Base-by-base conservation (phyloP, 208 protist genomes). In the Leishmania martiniquensis region DNA sequence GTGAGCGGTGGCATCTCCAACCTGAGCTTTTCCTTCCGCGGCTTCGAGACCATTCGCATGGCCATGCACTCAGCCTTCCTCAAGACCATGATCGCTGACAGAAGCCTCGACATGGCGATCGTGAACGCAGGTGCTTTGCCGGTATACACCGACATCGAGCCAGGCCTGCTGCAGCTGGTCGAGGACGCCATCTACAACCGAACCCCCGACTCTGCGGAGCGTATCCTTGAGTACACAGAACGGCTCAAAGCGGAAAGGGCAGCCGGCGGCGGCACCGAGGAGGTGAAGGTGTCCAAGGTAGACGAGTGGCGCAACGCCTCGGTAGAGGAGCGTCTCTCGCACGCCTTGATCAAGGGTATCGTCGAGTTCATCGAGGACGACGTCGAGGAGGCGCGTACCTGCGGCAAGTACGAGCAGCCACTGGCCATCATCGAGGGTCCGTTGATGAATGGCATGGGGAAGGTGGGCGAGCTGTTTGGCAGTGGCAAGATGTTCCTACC, bases 401-500 rank as follows among this genome's bases (percentile, higher is more conserved):
- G 77, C 34, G 77, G 90, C 60, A 82, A 82, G 66, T 91, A 86
- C 70, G 72, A 78, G 29, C 75, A 73, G 4, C 90, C 94, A 15
- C 85, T 98, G 20, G 42, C 89, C 72, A 91, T 98, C 79, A 98
- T 99, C 80, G 97, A 99, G 81, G 98, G 98, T 5, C 98, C 98
- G 44, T 80, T 99, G 17, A 99, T 99, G 98, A 70, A 67, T 17
- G 98, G 98, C 78, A 99, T 99, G 98, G 91, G 82, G 78, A 84
- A 92, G 22, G 98, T 99, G 42, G 98, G 98, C 71, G 97, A 99
- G 80, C 87, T 99, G 22, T 99, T 99, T 78, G 98, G 98, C 54
- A 87, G 94, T 20, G 98, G 98, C 20, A 99, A 99, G 89, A 99
- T 99, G 97, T 99, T 99, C 83, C 87, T 99, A 67, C 98, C 98